Evolutionary conservation across 371 early-diverging fungal species (phyloP), one percentile per base, ranked within the genome.

Genomic region (Catenaria anguillulae): DNA sequence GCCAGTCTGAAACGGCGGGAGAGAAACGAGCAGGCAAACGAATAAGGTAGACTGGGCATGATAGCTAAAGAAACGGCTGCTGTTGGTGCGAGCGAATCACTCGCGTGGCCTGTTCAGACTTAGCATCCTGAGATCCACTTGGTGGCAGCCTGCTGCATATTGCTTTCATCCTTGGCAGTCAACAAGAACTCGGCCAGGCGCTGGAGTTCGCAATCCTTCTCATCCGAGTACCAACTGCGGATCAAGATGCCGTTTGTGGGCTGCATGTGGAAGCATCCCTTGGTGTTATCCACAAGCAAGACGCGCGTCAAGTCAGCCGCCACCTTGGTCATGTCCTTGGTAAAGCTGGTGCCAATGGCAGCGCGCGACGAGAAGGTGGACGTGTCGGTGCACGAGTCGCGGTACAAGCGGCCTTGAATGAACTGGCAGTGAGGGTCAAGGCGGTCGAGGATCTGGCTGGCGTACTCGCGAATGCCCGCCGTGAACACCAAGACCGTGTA

Each of bases 381-480:
- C 36, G 36, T 35, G 2, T 40, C 36, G 15, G 58, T 36, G 43
- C 58, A 40, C 42, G 43, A n/a, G 43, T 58, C 58, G 58, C 58
- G 58, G 43, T 58, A 58, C 13, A 40, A 19, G 13, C 58, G 36
- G 12, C 17, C 58, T 3, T 24, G 36, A 36, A 58, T 33, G 24
- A 58, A 19, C 24, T 12, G 24, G 43, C 42, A 17, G 6, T 10
- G 12, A 12, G 31, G 26, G 58, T 58, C 58, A 8, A 58, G 34
- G 2, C 13, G 24, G 58, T 58, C 58, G 58, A 58, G 58, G 31
- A 58, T 42, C 58, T 58, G 58, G 15, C 17, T 13, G 24, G 58
- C 58, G 58, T 58, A 58, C 42, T 58, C 58, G 24, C 36, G 33
- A 21, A 58, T 58, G 0, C 58, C 58, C 33, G 58, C 58, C 36